Evolutionary conservation across 2,329 filamentous ascomycete species (phyloP).

Genomic region (Xylariaceae sp.): DNA sequence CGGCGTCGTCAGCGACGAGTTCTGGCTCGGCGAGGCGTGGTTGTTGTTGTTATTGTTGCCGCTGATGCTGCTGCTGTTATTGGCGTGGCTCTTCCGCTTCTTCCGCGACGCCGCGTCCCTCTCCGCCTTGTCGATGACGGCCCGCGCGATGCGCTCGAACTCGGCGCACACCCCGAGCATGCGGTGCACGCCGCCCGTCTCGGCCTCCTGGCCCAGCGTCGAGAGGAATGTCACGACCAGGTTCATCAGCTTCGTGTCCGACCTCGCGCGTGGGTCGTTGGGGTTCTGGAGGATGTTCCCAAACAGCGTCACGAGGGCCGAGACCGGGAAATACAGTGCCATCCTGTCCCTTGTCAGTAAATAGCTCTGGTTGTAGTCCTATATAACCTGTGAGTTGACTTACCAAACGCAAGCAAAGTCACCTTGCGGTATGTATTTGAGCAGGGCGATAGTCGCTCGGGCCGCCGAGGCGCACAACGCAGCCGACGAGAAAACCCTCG

Average conservation of each 20-base stretch:
- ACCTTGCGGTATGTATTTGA: constrained; percentile 93
- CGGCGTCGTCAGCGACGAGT: constrained; percentile 6
- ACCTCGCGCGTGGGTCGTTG: constrained; percentile 76
- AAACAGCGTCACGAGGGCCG: constrained; percentile 88
- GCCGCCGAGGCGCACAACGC: constrained; percentile 89
- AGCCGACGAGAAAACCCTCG: constrained; percentile 88
- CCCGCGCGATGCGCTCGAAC: constrained; percentile 87
- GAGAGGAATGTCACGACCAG: constrained; percentile 88
- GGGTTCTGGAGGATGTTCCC: constrained; percentile 96
- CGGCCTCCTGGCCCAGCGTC: constrained; percentile 80
- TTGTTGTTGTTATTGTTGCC: constrained; percentile 19
- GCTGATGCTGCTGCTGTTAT: constrained; percentile 5
- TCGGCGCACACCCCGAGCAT: constrained; percentile 95
- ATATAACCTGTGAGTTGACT: constrained; percentile 28
- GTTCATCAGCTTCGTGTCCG: constrained; percentile 86
- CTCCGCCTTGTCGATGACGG: constrained; percentile 86
- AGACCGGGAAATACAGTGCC: constrained; percentile 93
- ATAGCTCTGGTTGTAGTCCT: background rate
- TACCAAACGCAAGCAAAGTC: constrained; percentile 94
- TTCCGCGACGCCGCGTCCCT: constrained; percentile 71
- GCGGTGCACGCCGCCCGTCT: constrained; percentile 82
- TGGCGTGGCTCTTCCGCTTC: constrained; percentile 61
- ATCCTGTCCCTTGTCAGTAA: constrained; percentile 46
- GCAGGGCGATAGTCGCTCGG: constrained; percentile 81
- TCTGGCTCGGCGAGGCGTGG: constrained; percentile 11